Evolutionary conservation across 768 basidiomycete species (phyloP), one percentile per base, ranked within the genome.

Genomic region (Pholiota conissans): DNA sequence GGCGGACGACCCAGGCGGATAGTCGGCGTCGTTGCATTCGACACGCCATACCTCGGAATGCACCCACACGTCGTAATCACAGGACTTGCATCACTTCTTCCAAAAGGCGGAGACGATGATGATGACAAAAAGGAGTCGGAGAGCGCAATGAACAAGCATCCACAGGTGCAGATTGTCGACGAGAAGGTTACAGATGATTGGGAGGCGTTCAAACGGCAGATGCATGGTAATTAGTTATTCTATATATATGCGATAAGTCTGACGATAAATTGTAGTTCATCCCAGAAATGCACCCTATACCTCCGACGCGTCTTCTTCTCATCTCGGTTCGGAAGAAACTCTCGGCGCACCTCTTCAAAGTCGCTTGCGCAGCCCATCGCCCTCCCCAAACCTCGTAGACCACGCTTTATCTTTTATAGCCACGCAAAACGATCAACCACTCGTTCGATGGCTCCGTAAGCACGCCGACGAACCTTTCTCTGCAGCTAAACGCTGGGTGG

Each of bases 1-100:
- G 42, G 42, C 22, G 62, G 68, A 2, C 73, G 69, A 56, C 73
- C 77, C 0, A 73, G 69, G 30, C 77, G 82, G 5, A 81, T 84
- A 37, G 61, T 83, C 2, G 84, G 80, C 16, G 65, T 85, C 16
- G 61, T 85, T n/a, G 82, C 82, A 5, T 84, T 84, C 61, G 84
- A 85, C 64, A 80, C 79, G 0, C 84, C 84, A 13, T 84, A 76
- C 59, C 76, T 85, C 10, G 83, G 83, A 5, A 82, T 85, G 81
- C 84, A 85, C 58, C 84, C 84, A 0, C 84, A 84, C 59, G 83
- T 85, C 47, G 79, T 84, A 11, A 68, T 84, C 58, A 81, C 73
- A 54, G 84, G 84, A 1, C 76, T 85, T 35, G 81, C 82, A 4
- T 83, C 82, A 3, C 67, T 85, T 6, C 70, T 84, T n/a, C 74